phyloP scores from a whole-genome alignment of 768 basidiomycete species.

The Calocybe gangraenosa region DNA sequence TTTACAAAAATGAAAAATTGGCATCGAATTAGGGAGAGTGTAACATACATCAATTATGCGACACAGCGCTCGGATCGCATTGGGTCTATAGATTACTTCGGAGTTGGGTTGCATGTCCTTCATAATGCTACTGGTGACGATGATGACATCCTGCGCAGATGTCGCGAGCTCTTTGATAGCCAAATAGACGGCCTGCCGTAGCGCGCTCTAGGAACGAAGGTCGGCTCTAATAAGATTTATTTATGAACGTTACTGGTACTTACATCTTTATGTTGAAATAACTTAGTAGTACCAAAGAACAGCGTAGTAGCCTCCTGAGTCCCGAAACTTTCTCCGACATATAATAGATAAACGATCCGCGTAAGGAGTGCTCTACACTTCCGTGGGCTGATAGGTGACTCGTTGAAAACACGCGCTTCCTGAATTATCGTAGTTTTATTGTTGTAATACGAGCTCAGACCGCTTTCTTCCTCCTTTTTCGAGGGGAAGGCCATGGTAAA shows the following conservation, averaged over 20 bases:
- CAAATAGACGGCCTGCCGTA: conserved; percentile 97
- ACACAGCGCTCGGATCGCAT: conserved; percentile 94
- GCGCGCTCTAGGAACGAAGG: conserved; percentile 60
- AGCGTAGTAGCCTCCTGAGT: conserved; percentile 96
- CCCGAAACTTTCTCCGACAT: conserved; percentile 91
- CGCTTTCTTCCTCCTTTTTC: conserved; percentile 96
- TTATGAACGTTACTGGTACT: conserved; percentile 27
- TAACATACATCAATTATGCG: conserved; percentile 92
- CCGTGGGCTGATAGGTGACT: conserved; percentile 96
- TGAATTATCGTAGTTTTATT: conserved; percentile 99
- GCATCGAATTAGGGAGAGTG: conserved; percentile 1
- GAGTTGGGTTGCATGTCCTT: conserved; percentile 99
- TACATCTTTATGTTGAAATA: conserved; percentile 99
- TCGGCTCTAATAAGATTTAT: not conserved
- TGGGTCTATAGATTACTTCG: conserved; percentile 97
- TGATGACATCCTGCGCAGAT: conserved; percentile 98
- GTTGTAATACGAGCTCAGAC: conserved; percentile 88
- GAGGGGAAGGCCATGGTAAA: conserved; percentile 73
- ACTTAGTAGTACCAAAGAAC: conserved; percentile 98
- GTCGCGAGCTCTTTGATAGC: conserved; percentile 96
- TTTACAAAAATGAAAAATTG: conserved; percentile 7
- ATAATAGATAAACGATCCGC: conserved; percentile 93
- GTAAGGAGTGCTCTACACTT: conserved; percentile 97
- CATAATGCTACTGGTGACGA: conserved; percentile 99
- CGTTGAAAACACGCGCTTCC: conserved; percentile 98